These are phyloP conservation scores for Glomus cerebriforme DNA, from an alignment of 192 early-diverging fungal genomes.

Conservation along the genomic window DNA sequence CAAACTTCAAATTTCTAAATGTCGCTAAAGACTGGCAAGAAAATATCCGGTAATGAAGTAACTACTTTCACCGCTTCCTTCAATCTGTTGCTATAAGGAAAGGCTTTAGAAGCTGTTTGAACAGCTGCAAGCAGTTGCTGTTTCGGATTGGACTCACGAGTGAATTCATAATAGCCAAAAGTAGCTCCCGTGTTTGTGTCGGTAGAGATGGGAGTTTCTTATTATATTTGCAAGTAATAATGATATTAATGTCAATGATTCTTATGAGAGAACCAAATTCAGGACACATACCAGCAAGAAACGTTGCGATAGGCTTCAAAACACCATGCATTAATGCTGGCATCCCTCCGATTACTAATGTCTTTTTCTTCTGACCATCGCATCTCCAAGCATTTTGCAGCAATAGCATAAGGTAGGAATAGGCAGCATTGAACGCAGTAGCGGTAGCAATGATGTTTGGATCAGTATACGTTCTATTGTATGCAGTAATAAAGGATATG, in stretches of 20 bases:
- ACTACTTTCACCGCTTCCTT: no score
- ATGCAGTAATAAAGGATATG: not conserved
- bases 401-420: constrained; percentile 25
- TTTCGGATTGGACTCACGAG: not conserved
- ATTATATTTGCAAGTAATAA: not conserved
- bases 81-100: no score
- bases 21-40: no score
- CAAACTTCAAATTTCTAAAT: no score
- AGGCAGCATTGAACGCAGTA: constrained; percentile 12
- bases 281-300: constrained; percentile 18
- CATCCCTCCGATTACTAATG: constrained; percentile 12
- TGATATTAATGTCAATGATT: not conserved
- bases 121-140: not conserved
- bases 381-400: constrained; percentile 16
- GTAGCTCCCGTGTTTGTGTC: not conserved
- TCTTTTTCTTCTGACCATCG: not conserved
- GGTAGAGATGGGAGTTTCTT: constrained; percentile 13
- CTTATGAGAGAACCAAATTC: not conserved
- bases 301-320: constrained; percentile 22
- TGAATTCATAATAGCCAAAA: not conserved
- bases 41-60: no score
- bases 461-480: not conserved
- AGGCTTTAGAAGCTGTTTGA: no score
- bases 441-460: not conserved
- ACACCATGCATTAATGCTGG: constrained; percentile 30